A percentile compares a stretch with the other conserved stretches of the same genome.
Evolutionary conservation across 2,329 filamentous ascomycete species (phyloP).

Genomic region (Epichloe hybrida): DNA sequence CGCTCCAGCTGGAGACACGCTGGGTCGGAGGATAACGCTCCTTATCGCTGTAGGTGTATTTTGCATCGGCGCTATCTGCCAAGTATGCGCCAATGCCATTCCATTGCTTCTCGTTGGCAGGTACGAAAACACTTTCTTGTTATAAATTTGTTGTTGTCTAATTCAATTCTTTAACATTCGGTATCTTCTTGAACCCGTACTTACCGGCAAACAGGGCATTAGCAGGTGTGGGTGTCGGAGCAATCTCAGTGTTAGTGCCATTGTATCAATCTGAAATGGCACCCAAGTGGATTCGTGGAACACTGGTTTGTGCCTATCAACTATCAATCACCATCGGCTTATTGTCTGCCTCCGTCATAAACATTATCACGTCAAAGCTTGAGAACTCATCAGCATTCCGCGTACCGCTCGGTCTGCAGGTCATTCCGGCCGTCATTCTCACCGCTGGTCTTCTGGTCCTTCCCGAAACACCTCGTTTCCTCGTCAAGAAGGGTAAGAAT

Average conservation of each 20-base stretch:
- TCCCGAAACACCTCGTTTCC: conserved; percentile 68
- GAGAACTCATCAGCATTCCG: conserved; percentile 50
- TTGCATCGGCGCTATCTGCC: conserved; percentile 57
- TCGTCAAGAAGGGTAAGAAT: conserved; percentile 57
- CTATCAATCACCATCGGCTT: conserved; percentile 63
- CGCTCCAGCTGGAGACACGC: conserved; percentile 54
- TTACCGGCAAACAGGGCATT: conserved; percentile 35
- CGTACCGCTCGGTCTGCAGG: conserved; percentile 62
- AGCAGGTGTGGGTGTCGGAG: conserved; percentile 59
- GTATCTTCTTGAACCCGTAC: not conserved
- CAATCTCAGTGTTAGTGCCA: conserved; percentile 57
- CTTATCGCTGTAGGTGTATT: conserved; percentile 54
- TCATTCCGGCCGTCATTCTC: conserved; percentile 58
- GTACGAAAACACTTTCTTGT: conserved; percentile 25
- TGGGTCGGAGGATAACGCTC: conserved; percentile 58
- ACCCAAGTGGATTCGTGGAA: conserved; percentile 70
- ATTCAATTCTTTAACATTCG: accelerated
- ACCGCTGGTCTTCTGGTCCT: conserved; percentile 54
- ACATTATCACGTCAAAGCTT: conserved; percentile 51
- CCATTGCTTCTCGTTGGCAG: conserved; percentile 47
- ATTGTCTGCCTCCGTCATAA: conserved; percentile 52
- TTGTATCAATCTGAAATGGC: conserved; percentile 74
- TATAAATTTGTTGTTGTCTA: not conserved
- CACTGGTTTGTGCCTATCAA: conserved; percentile 63
- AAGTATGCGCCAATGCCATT: conserved; percentile 49